phyloP scores from a whole-genome alignment of 805 yeast species.

The Suhomyces faveliae region DNA sequence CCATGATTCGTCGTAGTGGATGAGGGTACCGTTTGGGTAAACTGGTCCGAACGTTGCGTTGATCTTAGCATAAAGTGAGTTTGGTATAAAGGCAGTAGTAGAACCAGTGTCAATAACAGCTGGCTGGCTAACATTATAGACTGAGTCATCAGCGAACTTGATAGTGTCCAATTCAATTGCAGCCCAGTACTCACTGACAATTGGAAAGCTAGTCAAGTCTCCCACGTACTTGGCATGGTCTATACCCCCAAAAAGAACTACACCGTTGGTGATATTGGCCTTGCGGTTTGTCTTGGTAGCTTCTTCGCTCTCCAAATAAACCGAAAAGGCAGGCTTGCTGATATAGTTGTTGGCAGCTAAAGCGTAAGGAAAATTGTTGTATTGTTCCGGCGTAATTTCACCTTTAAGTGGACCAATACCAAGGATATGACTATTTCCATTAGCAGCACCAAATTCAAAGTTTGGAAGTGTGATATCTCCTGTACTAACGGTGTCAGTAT shows the following conservation, averaged over 20 bases:
- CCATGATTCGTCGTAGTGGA: not conserved
- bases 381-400: not conserved
- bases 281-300: no score
- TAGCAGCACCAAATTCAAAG: not conserved
- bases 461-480: not conserved
- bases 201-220: constrained; percentile 28
- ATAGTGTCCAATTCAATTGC: not conserved
- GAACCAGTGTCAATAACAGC: constrained; percentile 20
- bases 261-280: not conserved
- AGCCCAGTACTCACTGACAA: constrained; percentile 9
- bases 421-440: not conserved
- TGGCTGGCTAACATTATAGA: not conserved
- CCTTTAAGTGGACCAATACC: not conserved
- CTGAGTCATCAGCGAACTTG: not conserved
- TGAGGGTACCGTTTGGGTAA: not conserved
- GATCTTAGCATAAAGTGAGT: not conserved
- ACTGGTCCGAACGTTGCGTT: not conserved
- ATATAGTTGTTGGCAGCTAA: not conserved
- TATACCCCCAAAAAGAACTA: constrained; percentile 66
- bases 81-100: not conserved
- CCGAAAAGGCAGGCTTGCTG: not conserved
- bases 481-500: not conserved
- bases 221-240: constrained; percentile 65
- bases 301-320: not conserved
- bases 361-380: not conserved